Conservation (phyloP, 495 filamentous ascomycete species). For the Staphylotrichum tortipilum region DNA sequence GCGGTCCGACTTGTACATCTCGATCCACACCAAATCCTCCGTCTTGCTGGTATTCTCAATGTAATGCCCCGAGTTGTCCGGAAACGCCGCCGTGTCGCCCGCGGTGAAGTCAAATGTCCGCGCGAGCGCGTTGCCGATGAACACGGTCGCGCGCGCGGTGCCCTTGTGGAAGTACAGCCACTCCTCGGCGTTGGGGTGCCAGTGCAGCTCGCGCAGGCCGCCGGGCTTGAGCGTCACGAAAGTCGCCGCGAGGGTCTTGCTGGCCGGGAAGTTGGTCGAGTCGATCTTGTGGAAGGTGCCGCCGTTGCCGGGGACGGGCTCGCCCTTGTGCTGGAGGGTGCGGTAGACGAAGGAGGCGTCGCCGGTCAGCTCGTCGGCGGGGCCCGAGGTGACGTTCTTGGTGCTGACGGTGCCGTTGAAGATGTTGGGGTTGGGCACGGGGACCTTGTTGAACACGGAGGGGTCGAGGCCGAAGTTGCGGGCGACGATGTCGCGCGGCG, state of each 20-base stretch:
- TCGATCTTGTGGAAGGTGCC: slow-evolving; percentile 54
- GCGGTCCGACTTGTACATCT: slow-evolving; percentile 56
- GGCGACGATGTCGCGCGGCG: slow-evolving; percentile 50
- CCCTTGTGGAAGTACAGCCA: slow-evolving; percentile 61
- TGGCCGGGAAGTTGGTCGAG: slow-evolving; percentile 52
- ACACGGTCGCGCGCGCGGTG: slow-evolving; percentile 50
- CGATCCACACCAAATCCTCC: slow-evolving; percentile 54
- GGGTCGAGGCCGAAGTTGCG: slow-evolving; percentile 56
- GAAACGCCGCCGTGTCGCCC: slow-evolving; percentile 58
- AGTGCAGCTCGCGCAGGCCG: slow-evolving; percentile 51
- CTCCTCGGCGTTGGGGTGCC: slow-evolving; percentile 62
- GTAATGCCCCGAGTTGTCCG: slow-evolving; percentile 53
- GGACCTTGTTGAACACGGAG: slow-evolving; percentile 49
- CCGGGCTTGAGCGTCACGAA: slow-evolving; percentile 52
- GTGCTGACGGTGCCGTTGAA: slow-evolving; percentile 44
- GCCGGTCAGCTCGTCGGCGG: slow-evolving; percentile 38
- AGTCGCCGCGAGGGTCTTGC: slow-evolving; percentile 52
- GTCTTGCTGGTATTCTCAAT: slow-evolving; percentile 57
- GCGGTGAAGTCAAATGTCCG: slow-evolving; percentile 57
- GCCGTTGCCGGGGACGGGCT: slow-evolving; percentile 49
- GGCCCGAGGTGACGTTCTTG: slow-evolving; percentile 38
- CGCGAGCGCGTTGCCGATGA: slow-evolving; percentile 46
- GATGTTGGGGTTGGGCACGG: slow-evolving; percentile 52
- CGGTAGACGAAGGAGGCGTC: slow-evolving; percentile 52
- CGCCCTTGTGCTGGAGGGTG: slow-evolving; percentile 40